Base-by-base conservation (phyloP, 1,139 yeast species). In the Candida pseudoviswanathii region DNA sequence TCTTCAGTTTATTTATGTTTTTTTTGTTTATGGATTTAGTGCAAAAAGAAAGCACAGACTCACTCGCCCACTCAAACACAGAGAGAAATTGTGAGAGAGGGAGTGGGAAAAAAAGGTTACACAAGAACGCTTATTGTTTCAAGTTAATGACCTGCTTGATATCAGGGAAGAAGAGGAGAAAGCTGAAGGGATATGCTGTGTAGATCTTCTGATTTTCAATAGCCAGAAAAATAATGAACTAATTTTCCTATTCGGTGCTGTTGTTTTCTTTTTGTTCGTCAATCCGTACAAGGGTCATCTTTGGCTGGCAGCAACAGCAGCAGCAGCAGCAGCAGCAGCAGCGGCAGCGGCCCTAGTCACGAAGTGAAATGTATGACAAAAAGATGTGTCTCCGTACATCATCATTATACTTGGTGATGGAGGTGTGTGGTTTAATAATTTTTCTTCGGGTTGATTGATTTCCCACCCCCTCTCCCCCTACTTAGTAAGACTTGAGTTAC, bases 111-210 rank as follows among this genome's bases (percentile, higher is more conserved):
- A 33, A 16, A 11, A 33, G 27, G 10, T 25, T 37, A 37, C 41
- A 37, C 27, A 11, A 25, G 4, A 24, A 37, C 8, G 31, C n/a
- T 2, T 25, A 37, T 37, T 37, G 41, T 37, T 25, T 37, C 41
- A 37, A 4, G 41, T 37, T 25, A 37, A 37, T 37, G 41, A 37
- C 41, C 41, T 37, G 41, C 41, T 24, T 24, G 41, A 37, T 37
- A 37, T 37, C 41, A 11, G 5, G 10, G 34, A 21, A 33, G 9
- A 27, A 6, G 30, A 27, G 9, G 30, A 27, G 30, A 27, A 27
- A 8, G 11, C 5, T 5, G n/a, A 9, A 9, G 34, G 34, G 34
- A 31, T 11, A 11, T 33, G 22, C 37, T 3, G 30, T 25, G 41
- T 37, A 24, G 41, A 37, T 37, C 41, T 22, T 9, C 26, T n/a